Evolutionary conservation across 768 basidiomycete genomes (phyloP).

Genomic region (Pisolithus albus): DNA sequence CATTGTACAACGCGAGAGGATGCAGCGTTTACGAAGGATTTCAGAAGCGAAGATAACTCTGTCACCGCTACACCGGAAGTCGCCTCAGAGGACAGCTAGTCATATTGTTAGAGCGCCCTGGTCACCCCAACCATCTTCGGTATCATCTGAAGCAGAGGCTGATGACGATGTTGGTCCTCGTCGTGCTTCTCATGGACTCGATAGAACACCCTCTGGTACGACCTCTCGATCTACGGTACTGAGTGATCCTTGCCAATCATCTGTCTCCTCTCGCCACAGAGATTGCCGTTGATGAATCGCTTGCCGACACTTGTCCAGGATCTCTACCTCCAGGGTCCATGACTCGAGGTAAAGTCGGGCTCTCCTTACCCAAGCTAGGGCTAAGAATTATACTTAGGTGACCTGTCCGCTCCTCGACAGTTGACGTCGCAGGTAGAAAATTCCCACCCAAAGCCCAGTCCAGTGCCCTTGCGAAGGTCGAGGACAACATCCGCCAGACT

Average conservation of each 20-base stretch:
- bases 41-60: not conserved
- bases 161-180: constrained; percentile 22
- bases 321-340: constrained; percentile 2
- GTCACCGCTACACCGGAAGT: not conserved
- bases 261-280: constrained; percentile 7
- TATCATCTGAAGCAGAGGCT: constrained; percentile 15
- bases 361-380: not conserved
- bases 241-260: not conserved
- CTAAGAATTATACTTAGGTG: constrained; percentile 6
- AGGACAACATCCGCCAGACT: constrained; percentile 38
- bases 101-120: not conserved
- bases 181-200: constrained; percentile 19
- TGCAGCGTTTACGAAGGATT: not conserved
- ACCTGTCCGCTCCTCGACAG: not conserved
- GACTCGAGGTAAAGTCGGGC: not conserved
- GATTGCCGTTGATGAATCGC: constrained; percentile 16
- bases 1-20: constrained; percentile 9
- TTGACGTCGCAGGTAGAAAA: constrained; percentile 7
- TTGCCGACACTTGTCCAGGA: constrained; percentile 6
- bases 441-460: constrained; percentile 4
- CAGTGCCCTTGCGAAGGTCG: constrained; percentile 28
- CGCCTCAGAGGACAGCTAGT: not conserved
- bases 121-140: constrained; percentile 1
- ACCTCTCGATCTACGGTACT: not conserved
- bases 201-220: constrained; percentile 18